Conservation (phyloP, 2,329 filamentous ascomycete genomes). For the Tolypocladium amazonense region DNA sequence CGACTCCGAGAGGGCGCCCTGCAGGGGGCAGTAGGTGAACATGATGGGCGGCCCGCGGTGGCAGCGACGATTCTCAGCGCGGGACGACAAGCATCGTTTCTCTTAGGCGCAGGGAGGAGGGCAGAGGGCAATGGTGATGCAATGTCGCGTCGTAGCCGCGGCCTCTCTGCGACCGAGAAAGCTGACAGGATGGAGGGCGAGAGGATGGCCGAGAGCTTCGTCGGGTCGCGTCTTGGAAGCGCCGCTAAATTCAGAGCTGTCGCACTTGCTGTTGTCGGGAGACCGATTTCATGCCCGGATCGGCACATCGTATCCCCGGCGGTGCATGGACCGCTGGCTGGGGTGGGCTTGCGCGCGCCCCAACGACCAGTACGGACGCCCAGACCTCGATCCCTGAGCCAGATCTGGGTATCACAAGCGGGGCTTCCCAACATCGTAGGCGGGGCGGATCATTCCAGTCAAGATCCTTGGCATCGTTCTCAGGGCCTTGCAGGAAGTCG, state of each 20-base stretch:
- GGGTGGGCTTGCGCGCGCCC: too few relatives aligned
- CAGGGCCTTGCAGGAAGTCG: not conserved
- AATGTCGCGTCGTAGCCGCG: not conserved
- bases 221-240: not conserved
- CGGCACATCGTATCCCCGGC: not conserved
- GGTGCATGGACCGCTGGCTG: not conserved
- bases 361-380: too few relatives aligned
- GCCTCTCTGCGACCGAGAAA: not conserved
- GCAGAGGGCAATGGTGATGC: not conserved
- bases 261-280: not conserved
- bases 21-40: slow-evolving; percentile 92
- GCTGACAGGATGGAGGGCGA: not conserved
- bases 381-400: too few relatives aligned
- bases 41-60: slow-evolving; percentile 38
- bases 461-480: not conserved
- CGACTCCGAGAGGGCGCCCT: slow-evolving; percentile 82
- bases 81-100: not conserved
- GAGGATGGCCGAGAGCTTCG: not conserved
- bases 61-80: not conserved
- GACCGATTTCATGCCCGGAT: not conserved
- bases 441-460: not conserved
- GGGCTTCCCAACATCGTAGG: not conserved
- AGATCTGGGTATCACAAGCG: not conserved
- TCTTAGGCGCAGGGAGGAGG: not conserved
- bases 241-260: not conserved